These are phyloP conservation scores for Mycena citricolor DNA, from an alignment of 1,284 basidiomycete species.

Conservation along the genomic window DNA sequence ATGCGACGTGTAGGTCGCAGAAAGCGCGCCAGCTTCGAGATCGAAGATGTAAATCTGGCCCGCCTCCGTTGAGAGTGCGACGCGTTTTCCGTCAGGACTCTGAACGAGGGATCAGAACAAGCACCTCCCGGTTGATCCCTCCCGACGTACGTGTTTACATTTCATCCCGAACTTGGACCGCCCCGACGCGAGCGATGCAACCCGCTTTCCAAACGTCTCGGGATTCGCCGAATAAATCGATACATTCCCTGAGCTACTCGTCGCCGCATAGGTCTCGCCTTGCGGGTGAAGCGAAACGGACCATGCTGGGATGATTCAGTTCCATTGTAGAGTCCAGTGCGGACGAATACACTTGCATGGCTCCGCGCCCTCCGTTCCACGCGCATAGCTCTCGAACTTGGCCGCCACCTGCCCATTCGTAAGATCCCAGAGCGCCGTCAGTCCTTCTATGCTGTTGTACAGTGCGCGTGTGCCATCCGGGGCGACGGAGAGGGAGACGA, in stretches of 20 bases:
- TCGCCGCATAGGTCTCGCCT: constrained; percentile 73
- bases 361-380: constrained; percentile 56
- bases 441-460: constrained; percentile 80
- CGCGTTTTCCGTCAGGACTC: constrained; percentile 81
- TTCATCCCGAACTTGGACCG: constrained; percentile 82
- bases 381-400: constrained; percentile 70
- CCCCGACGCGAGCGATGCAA: constrained; percentile 61
- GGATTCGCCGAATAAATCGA: constrained; percentile 61
- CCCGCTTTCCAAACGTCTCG: constrained; percentile 60
- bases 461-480: constrained; percentile 63
- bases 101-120: no score
- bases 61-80: constrained; percentile 77
- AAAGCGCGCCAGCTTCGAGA: constrained; percentile 60
- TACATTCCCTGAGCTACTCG: constrained; percentile 74
- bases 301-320: constrained; percentile 57
- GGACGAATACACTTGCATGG: constrained; percentile 54
- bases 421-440: constrained; percentile 72
- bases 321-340: constrained; percentile 22
- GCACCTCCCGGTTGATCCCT: no score
- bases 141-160: constrained; percentile 70
- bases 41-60: constrained; percentile 85
- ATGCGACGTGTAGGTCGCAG: constrained; percentile 76
- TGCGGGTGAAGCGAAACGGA: constrained; percentile 76
- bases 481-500: constrained; percentile 70
- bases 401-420: constrained; percentile 56